Conservation (phyloP, 139 green algal genomes). For the Dunaliella sp. region DNA sequence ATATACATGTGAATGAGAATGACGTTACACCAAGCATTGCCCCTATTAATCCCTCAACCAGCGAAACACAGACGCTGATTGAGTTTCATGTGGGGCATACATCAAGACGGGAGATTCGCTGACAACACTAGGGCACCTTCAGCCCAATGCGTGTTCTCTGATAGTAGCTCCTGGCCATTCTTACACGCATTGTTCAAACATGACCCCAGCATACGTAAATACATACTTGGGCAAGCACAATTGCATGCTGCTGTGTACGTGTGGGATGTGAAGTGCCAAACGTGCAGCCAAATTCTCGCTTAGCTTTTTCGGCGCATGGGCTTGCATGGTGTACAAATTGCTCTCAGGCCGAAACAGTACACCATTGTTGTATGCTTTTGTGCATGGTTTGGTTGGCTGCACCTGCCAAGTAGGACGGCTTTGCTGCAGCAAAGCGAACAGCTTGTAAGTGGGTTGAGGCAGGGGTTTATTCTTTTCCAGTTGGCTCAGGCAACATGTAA, state of each 20-base stretch:
- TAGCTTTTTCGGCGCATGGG: neutral
- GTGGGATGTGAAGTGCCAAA: neutral
- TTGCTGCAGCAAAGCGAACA: too few species aligned
- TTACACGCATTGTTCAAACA: neutral
- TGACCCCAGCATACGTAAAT: neutral
- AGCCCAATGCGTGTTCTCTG: slow-evolving; percentile 42
- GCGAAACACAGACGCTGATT: slow-evolving; percentile 12
- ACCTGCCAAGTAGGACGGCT: too few species aligned
- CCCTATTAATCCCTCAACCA: slow-evolving; percentile 44
- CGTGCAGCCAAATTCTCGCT: neutral
- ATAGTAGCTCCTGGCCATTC: slow-evolving; percentile 48
- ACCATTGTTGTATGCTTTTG: too few species aligned
- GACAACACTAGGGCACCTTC: slow-evolving; percentile 35
- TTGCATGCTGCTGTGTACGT: neutral
- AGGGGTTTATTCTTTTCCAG: too few species aligned
- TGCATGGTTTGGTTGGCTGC: too few species aligned
- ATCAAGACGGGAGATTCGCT: slow-evolving; percentile 47
- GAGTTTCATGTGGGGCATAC: slow-evolving; percentile 47
- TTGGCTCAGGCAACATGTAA: too few species aligned
- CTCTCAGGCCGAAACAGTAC: too few species aligned
- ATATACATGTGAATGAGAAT: too few species aligned
- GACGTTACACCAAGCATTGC: neutral
- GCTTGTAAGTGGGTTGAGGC: too few species aligned
- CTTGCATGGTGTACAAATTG: neutral
- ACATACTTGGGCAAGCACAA: neutral